Evolutionary conservation across 2,329 filamentous ascomycete species (phyloP).

Genomic region (Aspergillus tubingensis): DNA sequence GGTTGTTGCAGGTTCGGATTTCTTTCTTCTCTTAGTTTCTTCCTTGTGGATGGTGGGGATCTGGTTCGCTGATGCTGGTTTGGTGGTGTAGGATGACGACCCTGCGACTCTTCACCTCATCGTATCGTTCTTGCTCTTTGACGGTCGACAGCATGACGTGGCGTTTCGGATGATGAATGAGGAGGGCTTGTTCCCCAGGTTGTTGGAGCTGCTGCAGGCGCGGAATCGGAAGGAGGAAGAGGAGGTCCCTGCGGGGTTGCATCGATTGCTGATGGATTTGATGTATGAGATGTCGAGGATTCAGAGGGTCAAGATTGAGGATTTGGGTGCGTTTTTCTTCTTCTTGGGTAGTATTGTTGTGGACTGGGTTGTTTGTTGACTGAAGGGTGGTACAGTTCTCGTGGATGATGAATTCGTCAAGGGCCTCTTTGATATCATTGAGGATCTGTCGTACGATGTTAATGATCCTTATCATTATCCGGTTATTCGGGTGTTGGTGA

Average conservation of each 20-base stretch:
- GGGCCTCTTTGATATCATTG: conserved; percentile 83
- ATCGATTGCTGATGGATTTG: conserved; percentile 80
- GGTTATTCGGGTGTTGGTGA: conserved; percentile 85
- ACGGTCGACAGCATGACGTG: conserved; percentile 75
- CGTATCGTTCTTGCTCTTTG: conserved; percentile 79
- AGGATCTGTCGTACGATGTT: conserved; percentile 80
- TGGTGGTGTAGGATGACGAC: conserved; percentile 72
- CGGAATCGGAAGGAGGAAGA: conserved; percentile 56
- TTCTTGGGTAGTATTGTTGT: neutral
- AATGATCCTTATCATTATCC: conserved; percentile 95
- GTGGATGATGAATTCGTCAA: conserved; percentile 77
- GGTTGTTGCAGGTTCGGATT: conserved; percentile 66
- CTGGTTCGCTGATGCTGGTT: neutral
- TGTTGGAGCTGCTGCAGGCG: conserved; percentile 77
- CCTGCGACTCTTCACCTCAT: conserved; percentile 77
- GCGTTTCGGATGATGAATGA: conserved; percentile 85
- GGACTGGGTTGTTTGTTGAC: conserved; percentile 2
- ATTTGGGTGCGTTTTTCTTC: conserved; percentile 64
- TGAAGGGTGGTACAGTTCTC: conserved; percentile 43
- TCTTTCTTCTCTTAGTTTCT: neutral
- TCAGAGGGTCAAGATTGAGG: conserved; percentile 74
- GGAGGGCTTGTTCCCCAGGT: conserved; percentile 78
- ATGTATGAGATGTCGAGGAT: conserved; percentile 97
- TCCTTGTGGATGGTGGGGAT: too few species aligned
- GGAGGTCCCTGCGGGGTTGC: conserved; percentile 58